These are phyloP conservation scores for Spinellus fusiger DNA, from an alignment of 192 early-diverging fungal genomes.

Conservation along the genomic window DNA sequence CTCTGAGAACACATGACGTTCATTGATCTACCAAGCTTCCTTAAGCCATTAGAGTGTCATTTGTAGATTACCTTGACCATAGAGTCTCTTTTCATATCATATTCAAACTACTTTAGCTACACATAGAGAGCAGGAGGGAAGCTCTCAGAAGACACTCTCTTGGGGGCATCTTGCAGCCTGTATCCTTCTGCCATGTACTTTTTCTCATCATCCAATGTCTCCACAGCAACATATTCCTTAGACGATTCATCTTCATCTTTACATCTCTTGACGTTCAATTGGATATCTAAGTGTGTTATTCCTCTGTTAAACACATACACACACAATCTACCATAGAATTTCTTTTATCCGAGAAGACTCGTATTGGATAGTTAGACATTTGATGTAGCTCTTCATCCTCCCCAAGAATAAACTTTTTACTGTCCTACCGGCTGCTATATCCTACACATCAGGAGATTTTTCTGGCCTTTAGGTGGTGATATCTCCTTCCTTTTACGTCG, in stretches of 20 bases:
- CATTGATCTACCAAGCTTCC: slow-evolving; percentile 63
- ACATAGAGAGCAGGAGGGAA: slow-evolving; percentile 94
- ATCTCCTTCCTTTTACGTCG: no score
- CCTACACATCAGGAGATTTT: slow-evolving; percentile 37
- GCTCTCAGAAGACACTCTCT: slow-evolving; percentile 88
- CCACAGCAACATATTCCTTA: slow-evolving; percentile 78
- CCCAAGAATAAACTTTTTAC: slow-evolving; percentile 87
- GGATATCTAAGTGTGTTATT: slow-evolving; percentile 65
- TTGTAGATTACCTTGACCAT: slow-evolving; percentile 73
- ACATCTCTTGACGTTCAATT: slow-evolving; percentile 93
- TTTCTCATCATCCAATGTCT: slow-evolving; percentile 95
- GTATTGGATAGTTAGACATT: slow-evolving; percentile 89
- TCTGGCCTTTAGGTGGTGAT: no score
- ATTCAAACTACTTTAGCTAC: slow-evolving; percentile 96
- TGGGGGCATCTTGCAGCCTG: slow-evolving; percentile 90
- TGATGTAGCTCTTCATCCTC: slow-evolving; percentile 96
- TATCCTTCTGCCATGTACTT: slow-evolving; percentile 89
- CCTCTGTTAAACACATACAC: neutral
- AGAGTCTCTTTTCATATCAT: slow-evolving; percentile 80
- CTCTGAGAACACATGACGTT: slow-evolving; percentile 54
- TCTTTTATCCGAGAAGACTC: slow-evolving; percentile 93
- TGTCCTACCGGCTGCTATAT: slow-evolving; percentile 86
- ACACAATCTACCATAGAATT: neutral
- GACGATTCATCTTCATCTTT: slow-evolving; percentile 84
- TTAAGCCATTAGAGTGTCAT: neutral